A percentile compares a stretch with the other conserved stretches of the same genome.
These are phyloP conservation scores for Hypoxylon fragiforme DNA, from an alignment of 495 filamentous ascomycete species.

Conservation along the genomic window DNA sequence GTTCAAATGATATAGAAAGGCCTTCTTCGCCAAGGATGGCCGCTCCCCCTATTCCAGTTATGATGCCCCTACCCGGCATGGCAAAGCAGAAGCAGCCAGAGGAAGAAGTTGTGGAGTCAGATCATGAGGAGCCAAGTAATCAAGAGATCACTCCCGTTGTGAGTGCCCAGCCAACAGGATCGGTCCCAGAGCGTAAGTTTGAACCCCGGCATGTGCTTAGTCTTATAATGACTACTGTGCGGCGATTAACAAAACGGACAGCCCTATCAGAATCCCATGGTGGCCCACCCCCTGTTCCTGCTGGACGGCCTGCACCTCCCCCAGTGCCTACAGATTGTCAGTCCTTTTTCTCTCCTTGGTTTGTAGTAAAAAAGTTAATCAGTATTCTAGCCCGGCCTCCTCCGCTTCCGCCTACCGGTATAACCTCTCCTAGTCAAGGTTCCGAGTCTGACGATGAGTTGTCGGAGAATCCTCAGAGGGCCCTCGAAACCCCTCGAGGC, in stretches of 20 bases:
- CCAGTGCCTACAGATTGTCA: conserved; percentile 70
- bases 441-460: conserved; percentile 95
- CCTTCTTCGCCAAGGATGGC: conserved; percentile 47
- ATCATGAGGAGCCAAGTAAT: conserved; percentile 39
- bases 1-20: conserved; percentile 52
- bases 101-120: conserved; percentile 48
- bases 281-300: conserved; percentile 61
- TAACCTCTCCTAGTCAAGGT: conserved; percentile 71
- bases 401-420: conserved; percentile 53
- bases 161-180: conserved; percentile 42
- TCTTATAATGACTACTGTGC: conserved; percentile 37
- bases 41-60: conserved; percentile 69
- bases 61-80: conserved; percentile 78
- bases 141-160: conserved; percentile 35
- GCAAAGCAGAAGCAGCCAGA: conserved; percentile 44
- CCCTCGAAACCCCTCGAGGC: conserved; percentile 41
- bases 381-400: conserved; percentile 59
- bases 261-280: conserved; percentile 40
- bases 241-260: conserved; percentile 44
- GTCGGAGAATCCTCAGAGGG: conserved; percentile 61
- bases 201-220: conserved; percentile 14
- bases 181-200: conserved; percentile 53
- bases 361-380: conserved; percentile 38
- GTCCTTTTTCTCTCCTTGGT: conserved; percentile 36
- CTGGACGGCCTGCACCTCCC: conserved; percentile 67